phyloP scores from a whole-genome alignment of 129 eudicot genomes.

The sunflower (Helianthus annuus) region HanXRQr2.0-SUNRISE NC_035433.2:83514601-83515100 shows the following conservation, averaged over 20 bases:
- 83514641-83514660: no score
- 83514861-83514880: conserved; percentile 7
- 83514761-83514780: no score
- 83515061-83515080: conserved; percentile 82
- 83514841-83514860: background rate
- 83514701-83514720: no score
- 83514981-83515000: background rate
- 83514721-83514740: no score
- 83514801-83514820: no score
- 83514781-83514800: no score
- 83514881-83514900: background rate
- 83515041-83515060: conserved; percentile 69
- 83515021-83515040: conserved; percentile 58
- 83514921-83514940: conserved; percentile 9
- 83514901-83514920: conserved; percentile 11
- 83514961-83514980: conserved; percentile 13
- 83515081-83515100: conserved; percentile 92
- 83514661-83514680: no score
- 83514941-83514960: conserved; percentile 27
- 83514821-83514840: no score
- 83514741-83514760: no score
- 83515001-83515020: background rate
- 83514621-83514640: no score
- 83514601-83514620: no score
- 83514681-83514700: no score